Conservation (phyloP, 805 yeast species). For the Diddensiella caesifluorescens region DNA sequence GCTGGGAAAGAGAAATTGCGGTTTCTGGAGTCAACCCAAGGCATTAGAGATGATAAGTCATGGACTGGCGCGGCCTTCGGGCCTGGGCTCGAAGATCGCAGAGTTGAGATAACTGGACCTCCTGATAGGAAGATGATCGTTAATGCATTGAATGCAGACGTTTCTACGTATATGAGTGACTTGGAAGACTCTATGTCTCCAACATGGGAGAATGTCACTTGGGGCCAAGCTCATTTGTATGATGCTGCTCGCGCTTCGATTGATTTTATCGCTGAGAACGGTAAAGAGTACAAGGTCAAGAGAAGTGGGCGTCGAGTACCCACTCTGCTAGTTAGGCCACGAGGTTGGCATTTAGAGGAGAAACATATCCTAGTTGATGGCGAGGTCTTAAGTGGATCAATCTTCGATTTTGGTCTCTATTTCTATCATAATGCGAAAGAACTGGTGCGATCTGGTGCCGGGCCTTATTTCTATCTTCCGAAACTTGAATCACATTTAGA, state of each 20-base stretch:
- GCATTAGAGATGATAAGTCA: conserved; percentile 54
- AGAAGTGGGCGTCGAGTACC: conserved; percentile 40
- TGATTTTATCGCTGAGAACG: conserved; percentile 32
- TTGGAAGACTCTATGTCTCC: conserved; percentile 69
- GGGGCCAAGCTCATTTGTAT: conserved; percentile 62
- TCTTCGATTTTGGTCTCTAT: conserved; percentile 63
- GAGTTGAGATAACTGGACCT: conserved; percentile 71
- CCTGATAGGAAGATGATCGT: conserved; percentile 69
- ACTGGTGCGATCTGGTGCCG: conserved; percentile 48
- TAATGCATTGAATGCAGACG: conserved; percentile 61
- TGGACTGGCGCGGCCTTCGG: conserved; percentile 68
- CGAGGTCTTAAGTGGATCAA: conserved; percentile 55
- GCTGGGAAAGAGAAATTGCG: conserved; percentile 40
- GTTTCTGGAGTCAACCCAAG: conserved; percentile 31
- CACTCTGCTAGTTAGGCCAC: conserved; percentile 45
- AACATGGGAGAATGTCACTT: conserved; percentile 58
- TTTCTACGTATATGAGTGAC: conserved; percentile 69
- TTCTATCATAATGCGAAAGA: conserved; percentile 62
- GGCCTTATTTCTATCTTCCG: conserved; percentile 70
- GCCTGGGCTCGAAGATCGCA: conserved; percentile 59
- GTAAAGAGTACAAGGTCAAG: conserved; percentile 46
- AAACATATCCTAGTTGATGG: conserved; percentile 60
- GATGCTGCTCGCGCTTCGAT: conserved; percentile 58
- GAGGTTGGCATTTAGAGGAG: conserved; percentile 71
- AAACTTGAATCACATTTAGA: conserved; percentile 71